Percentiles rank a stretch among this genome's conserved stretches.
phyloP scores from a whole-genome alignment of 257 asterid species.

The Solanum piurae region DNA sequence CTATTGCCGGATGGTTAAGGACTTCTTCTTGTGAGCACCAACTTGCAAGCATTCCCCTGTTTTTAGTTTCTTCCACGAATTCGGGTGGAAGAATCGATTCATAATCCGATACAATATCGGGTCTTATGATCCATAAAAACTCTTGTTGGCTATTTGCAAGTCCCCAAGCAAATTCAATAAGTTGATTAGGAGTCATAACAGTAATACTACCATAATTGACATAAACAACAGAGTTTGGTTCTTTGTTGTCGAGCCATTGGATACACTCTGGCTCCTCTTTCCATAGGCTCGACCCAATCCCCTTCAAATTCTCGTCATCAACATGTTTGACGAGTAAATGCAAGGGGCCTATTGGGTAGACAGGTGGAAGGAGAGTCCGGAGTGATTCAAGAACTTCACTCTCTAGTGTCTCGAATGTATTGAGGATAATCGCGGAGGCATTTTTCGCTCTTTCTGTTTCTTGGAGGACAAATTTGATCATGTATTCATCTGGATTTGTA shows the following conservation, averaged over 20 bases:
- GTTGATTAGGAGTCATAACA: not conserved
- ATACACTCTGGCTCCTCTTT: not conserved
- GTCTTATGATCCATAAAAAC: not conserved
- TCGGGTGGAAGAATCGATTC: not conserved
- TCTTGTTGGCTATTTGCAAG: not conserved
- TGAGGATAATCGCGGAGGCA: not conserved
- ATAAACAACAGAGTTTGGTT: not conserved
- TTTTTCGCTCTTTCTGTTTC: not conserved
- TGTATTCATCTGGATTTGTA: not conserved
- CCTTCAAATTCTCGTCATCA: not conserved
- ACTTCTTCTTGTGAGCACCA: not conserved
- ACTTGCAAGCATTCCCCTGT: not conserved
- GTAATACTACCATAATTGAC: not conserved
- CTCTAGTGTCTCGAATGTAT: slow-evolving; percentile 4
- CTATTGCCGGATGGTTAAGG: not conserved
- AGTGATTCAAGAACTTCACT: not conserved
- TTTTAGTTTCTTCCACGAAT: not conserved
- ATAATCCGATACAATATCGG: not conserved
- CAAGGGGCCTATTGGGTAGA: slow-evolving; percentile 8
- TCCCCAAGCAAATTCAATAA: not conserved
- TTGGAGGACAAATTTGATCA: not conserved
- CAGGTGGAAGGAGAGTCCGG: not conserved
- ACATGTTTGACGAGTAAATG: not conserved
- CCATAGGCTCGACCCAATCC: not conserved
- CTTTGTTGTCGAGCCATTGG: not conserved